Conservation (phyloP, 2,329 filamentous ascomycete species). For the Hortaea sp. region DNA sequence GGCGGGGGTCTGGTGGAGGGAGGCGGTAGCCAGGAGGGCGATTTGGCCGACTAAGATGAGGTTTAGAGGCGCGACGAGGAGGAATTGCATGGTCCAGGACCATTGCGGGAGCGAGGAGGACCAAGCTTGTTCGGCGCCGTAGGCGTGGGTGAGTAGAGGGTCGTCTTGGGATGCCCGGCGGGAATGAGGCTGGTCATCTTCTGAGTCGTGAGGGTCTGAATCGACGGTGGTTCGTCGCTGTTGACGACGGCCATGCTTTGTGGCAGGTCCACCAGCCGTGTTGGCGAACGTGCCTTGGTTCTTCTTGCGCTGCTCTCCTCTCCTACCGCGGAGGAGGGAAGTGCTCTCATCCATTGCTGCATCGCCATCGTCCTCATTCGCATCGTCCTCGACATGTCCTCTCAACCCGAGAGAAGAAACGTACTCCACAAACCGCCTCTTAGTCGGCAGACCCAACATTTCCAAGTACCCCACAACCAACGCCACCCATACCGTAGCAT, state of each 20-base stretch:
- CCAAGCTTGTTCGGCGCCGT: constrained; percentile 74
- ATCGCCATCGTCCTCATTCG: constrained; percentile 25
- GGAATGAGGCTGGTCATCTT: constrained; percentile 21
- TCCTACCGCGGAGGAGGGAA: constrained; percentile 43
- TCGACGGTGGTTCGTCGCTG: constrained; percentile 9
- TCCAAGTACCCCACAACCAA: constrained; percentile 69
- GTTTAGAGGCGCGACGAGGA: constrained; percentile 67
- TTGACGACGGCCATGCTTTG: constrained; percentile 18
- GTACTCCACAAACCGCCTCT: constrained; percentile 53
- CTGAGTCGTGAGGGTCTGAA: background rate
- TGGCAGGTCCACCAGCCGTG: constrained; percentile 31
- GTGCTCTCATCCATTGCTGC: constrained; percentile 45
- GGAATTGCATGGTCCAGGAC: constrained; percentile 80
- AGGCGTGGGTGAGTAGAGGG: constrained; percentile 31
- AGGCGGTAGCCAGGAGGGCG: constrained; percentile 59
- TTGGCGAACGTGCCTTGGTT: constrained; percentile 44
- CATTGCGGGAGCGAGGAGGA: constrained; percentile 67
- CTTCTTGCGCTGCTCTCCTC: constrained; percentile 16
- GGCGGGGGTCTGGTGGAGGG: constrained; percentile 68
- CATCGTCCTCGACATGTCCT: constrained; percentile 29
- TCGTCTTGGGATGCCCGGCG: constrained; percentile 19
- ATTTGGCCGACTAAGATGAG: constrained; percentile 70
- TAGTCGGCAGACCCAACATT: constrained; percentile 61
- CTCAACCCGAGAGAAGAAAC: too few species aligned
- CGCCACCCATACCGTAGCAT: constrained; percentile 64